A percentile compares a stretch with the other conserved stretches of the same genome.
phyloP scores from a whole-genome alignment of 1,284 basidiomycete species.

The Pseudozyma hubeiensis region DNA sequence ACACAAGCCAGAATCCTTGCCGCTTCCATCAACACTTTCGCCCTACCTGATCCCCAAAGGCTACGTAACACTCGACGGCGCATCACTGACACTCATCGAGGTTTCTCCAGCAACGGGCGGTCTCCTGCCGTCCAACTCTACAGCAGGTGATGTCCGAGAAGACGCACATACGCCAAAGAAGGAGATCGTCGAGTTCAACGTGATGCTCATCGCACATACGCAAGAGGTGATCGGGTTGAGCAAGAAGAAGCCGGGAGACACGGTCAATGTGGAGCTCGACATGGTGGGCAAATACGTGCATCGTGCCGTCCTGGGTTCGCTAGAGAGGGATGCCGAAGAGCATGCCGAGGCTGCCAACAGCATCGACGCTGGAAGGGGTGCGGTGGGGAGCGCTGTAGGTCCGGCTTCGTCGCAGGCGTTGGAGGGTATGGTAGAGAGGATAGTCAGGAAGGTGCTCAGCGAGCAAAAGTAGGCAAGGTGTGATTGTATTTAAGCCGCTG shows the following conservation, averaged over 20 bases:
- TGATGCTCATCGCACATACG: slow-evolving; percentile 68
- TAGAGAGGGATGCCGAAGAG: slow-evolving; percentile 44
- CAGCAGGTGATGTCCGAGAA: slow-evolving; percentile 42
- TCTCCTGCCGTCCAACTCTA: slow-evolving; percentile 48
- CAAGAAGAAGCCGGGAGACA: slow-evolving; percentile 62
- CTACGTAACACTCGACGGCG: slow-evolving; percentile 93
- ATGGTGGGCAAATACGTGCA: slow-evolving; percentile 68
- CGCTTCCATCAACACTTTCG: slow-evolving; percentile 77
- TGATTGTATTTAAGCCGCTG: background rate
- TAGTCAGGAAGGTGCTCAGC: slow-evolving; percentile 46
- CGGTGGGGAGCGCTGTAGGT: slow-evolving; percentile 24
- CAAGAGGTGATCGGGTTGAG: slow-evolving; percentile 66
- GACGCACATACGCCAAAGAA: slow-evolving; percentile 38
- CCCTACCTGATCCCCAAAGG: slow-evolving; percentile 95
- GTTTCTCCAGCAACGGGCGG: slow-evolving; percentile 71
- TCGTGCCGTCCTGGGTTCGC: slow-evolving; percentile 56
- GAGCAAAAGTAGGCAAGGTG: slow-evolving; percentile 27
- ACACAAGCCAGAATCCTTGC: slow-evolving; percentile 69
- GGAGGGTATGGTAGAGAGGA: slow-evolving; percentile 53
- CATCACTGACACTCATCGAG: slow-evolving; percentile 88
- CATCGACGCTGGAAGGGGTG: slow-evolving; percentile 35
- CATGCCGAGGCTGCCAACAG: slow-evolving; percentile 22
- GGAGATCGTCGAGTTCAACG: slow-evolving; percentile 65
- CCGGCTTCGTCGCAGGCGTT: slow-evolving; percentile 41
- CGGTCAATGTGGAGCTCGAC: slow-evolving; percentile 67